These are phyloP conservation scores for Cucumis hystrix DNA, from an alignment of 306 rosid genomes.

Conservation along the genomic window DNA sequence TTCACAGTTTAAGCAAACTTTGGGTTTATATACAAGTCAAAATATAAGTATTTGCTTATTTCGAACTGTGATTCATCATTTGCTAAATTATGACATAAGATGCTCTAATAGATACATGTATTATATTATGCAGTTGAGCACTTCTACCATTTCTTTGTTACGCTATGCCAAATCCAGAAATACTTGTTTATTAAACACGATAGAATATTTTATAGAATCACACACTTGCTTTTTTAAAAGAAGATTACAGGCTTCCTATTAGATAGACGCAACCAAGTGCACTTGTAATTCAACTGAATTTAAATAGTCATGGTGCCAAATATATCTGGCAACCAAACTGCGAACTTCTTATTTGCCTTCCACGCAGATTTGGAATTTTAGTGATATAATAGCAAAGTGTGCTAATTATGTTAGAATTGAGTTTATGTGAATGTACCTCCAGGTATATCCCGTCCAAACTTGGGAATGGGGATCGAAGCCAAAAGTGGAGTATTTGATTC, in stretches of 20 bases:
- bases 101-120: not conserved
- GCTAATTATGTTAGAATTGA: not conserved
- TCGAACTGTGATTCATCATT: not conserved
- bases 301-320: not conserved
- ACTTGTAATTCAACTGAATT: not conserved
- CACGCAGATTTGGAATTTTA: not conserved
- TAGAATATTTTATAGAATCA: not conserved
- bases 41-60: not conserved
- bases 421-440: constrained; percentile 22
- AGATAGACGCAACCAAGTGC: not conserved
- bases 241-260: not conserved
- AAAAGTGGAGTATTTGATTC: constrained; percentile 61
- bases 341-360: not conserved
- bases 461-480: constrained; percentile 76
- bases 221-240: not conserved
- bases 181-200: not conserved
- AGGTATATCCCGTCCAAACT: constrained; percentile 64
- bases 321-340: not conserved
- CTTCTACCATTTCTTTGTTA: not conserved
- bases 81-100: not conserved
- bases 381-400: not conserved
- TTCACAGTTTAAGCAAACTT: not conserved
- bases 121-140: not conserved
- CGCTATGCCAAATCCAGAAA: not conserved
- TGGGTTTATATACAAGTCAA: not conserved